Evolutionary conservation across 805 yeast genomes (phyloP).

Genomic region (Starmerella floris): DNA sequence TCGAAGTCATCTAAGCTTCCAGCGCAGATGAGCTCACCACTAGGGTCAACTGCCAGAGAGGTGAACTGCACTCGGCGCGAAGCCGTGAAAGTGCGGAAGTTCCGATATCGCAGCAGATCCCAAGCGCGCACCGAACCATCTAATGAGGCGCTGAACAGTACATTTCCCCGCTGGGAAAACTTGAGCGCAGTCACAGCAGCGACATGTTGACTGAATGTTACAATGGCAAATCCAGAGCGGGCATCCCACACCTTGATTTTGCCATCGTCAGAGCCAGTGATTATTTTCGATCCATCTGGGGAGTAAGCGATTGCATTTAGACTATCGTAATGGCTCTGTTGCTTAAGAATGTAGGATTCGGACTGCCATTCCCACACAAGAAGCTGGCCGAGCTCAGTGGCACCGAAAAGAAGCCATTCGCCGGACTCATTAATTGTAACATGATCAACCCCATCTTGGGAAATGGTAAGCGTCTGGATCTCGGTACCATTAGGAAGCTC

Average conservation of each 20-base stretch:
- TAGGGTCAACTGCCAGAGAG: conserved; percentile 86
- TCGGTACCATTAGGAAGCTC: conserved; percentile 40
- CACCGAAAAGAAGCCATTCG: conserved; percentile 96
- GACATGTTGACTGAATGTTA: conserved; percentile 81
- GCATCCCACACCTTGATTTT: conserved; percentile 95
- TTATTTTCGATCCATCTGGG: conserved; percentile 85
- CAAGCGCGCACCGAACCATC: conserved; percentile 97
- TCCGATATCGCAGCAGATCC: conserved; percentile 86
- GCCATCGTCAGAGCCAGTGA: conserved; percentile 94
- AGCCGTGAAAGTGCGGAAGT: conserved; percentile 89
- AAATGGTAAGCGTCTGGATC: conserved; percentile 80
- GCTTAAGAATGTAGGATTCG: conserved; percentile 85
- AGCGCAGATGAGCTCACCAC: conserved; percentile 93
- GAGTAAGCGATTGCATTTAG: conserved; percentile 75
- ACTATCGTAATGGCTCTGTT: conserved; percentile 93
- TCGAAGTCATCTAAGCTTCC: conserved; percentile 83
- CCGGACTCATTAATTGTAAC: conserved; percentile 72
- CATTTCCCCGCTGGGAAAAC: conserved; percentile 83
- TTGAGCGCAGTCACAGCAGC: conserved; percentile 78
- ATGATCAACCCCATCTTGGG: conserved; percentile 76
- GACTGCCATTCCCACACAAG: conserved; percentile 98
- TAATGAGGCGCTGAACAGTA: conserved; percentile 75
- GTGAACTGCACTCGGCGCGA: conserved; percentile 77
- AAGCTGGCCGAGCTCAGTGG: conserved; percentile 78
- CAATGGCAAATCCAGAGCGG: conserved; percentile 78